Base-by-base conservation (phyloP, 176 grass and related monocot species). In the Cenchrus americanus region DNA sequence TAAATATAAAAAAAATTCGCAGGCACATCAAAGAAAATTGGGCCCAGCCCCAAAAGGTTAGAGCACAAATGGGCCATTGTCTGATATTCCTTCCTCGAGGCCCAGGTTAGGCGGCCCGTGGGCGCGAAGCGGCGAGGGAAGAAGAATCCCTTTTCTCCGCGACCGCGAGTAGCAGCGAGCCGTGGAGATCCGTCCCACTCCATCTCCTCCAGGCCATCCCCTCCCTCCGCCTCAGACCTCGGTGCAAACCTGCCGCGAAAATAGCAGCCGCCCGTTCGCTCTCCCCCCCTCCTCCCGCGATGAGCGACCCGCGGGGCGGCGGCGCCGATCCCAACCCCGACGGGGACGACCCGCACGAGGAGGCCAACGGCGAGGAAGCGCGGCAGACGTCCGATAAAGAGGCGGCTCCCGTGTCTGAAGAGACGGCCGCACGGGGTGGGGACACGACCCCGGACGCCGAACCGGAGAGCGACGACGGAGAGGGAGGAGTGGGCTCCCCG, bases 161-260 rank as follows among this genome's bases (percentile, higher is more conserved):
- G 69, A n/a, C n/a, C n/a, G n/a, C n/a, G n/a, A n/a, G n/a, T n/a
- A 58, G 50, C 82, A 77, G 91, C 85, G 82, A 88, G 76, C 88
- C 86, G 88, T 83, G 86, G 91, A 73, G 85, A 85, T 91, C 88
- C 88, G 79, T 88, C 83, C 85, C 81, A 80, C 75, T 51, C 34
- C 76, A 65, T 10, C 69, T 64, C 80, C 17, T 21, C 21, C 40
- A 23, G n/a, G 37, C 46, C 65, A 48, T 69, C 66, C 69, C 26
- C 58, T 14, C 62, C 63, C 58, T 75, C 80, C 19, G 75, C 75
- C 82, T 78, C 59, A 65, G 42, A 23, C 68, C 84, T 73, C 71
- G 85, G 67, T 85, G 67, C 78, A 84, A 81, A 81, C 71, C 79
- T 81, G 79, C 79, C 89, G 82, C 85, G 86, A 91, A 88, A 85